Conservation (phyloP, 2,329 filamentous ascomycete genomes). For the Microascus cirrosus region DNA sequence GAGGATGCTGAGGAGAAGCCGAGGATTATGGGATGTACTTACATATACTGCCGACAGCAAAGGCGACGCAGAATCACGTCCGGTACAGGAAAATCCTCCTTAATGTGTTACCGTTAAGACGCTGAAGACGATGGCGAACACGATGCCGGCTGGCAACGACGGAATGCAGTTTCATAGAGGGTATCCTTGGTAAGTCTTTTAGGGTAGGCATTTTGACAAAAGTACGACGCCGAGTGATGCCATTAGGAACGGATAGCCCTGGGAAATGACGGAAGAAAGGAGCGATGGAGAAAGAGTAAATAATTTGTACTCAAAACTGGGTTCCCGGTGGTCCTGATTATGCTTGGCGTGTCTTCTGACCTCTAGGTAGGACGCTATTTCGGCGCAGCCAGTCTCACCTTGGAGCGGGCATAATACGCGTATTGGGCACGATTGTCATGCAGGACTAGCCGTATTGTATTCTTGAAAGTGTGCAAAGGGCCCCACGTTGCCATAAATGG, state of each 20-base stretch:
- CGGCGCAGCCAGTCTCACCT: background rate
- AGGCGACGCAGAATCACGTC: constrained; percentile 36
- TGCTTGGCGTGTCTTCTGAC: background rate
- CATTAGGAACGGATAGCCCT: background rate
- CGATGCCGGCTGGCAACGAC: constrained; percentile 29
- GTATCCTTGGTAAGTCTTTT: background rate
- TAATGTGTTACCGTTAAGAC: constrained; percentile 26
- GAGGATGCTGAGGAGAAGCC: background rate
- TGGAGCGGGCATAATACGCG: background rate
- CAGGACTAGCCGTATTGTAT: background rate
- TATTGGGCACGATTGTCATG: background rate
- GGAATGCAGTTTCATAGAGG: constrained; percentile 21
- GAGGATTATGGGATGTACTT: constrained; percentile 14
- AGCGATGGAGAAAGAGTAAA: background rate
- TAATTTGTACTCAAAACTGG: background rate
- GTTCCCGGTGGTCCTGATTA: background rate
- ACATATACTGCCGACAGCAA: constrained; percentile 33
- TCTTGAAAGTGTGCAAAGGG: background rate
- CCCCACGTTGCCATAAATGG: background rate
- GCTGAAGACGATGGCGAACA: constrained; percentile 33
- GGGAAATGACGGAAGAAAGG: background rate
- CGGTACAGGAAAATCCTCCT: constrained; percentile 25
- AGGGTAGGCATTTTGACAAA: background rate
- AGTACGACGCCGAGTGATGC: background rate
- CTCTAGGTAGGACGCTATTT: background rate